phyloP scores from a whole-genome alignment of 2,329 filamentous ascomycete genomes.

The Xylaria sp. region DNA sequence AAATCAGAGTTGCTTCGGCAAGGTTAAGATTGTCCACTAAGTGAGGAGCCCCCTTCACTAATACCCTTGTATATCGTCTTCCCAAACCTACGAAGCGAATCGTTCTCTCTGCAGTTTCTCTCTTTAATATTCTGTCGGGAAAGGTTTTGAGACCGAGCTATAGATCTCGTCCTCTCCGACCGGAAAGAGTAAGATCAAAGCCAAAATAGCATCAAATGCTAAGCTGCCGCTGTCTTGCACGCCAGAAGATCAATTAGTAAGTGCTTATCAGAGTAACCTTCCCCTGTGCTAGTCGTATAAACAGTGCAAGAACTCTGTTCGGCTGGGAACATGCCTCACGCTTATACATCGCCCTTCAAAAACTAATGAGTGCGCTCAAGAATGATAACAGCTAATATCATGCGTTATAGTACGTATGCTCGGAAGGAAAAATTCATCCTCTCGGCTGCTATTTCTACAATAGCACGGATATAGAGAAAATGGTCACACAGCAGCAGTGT shows the following conservation, averaged over 20 bases:
- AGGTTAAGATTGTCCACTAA: background rate
- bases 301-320: background rate
- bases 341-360: background rate
- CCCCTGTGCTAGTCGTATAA: background rate
- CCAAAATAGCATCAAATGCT: constrained; percentile 12
- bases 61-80: background rate
- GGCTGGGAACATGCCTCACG: background rate
- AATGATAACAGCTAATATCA: background rate
- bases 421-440: constrained; percentile 5
- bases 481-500: constrained; percentile 21
- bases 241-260: background rate
- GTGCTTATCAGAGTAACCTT: background rate
- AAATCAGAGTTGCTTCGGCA: background rate
- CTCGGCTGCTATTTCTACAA: constrained; percentile 19
- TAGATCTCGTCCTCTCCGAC: background rate
- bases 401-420: constrained; percentile 7
- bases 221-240: background rate
- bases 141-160: background rate
- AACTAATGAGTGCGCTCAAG: background rate
- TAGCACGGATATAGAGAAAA: background rate
- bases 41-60: background rate
- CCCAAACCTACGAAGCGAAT: background rate
- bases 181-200: background rate
- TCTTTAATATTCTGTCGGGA: background rate
- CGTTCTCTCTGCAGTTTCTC: background rate